Evolutionary conservation across 495 filamentous ascomycete species (phyloP), one percentile per base, ranked within the genome.

Genomic region (Xylaria longipes): DNA sequence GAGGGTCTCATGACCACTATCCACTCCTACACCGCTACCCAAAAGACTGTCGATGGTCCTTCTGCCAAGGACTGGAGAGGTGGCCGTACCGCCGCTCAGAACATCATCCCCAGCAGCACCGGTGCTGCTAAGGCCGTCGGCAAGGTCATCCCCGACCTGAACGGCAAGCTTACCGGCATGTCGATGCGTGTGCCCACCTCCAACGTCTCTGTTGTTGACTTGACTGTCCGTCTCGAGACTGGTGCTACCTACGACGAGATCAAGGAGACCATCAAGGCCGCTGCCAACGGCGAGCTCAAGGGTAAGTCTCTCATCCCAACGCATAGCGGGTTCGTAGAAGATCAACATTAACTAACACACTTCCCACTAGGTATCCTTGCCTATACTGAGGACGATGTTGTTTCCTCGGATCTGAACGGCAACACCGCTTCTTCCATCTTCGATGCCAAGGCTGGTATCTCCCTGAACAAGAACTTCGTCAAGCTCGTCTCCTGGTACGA

Each of bases 141-240:
- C 86, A 99, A 99, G 90, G 96, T 99, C 85, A 98, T 99, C 78
- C 96, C 96, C 69, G 84, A 88, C 69, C 89, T 99, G 71, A 98
- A 99, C 86, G 96, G 96, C 89, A 99, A 99, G 92, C 94, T 99
- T 74, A 99, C 96, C 75, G 96, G 96, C 85, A 97, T 99, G 96
- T 87, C 97, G 77, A 94, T 99, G 92, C 96, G 96, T 91, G 95
- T 99, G 57, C 96, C 96, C 68, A 98, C 96, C 79, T 85, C 94
- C 88, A 98, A 99, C 88, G 96, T 99, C 83, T 99, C 96, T 73
- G 96, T 99, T 82, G 97, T 99, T 78, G 96, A 99, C 87, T 86
- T 99, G 80, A 99, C 96, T 76, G 89, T 85, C 91, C 95, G 95
- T 79, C 85, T 94, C 79, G 93, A 97, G 91, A 98, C 97, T 89